phyloP scores from a whole-genome alignment of 768 basidiomycete species.

The Rhodotorula graminis region DNA sequence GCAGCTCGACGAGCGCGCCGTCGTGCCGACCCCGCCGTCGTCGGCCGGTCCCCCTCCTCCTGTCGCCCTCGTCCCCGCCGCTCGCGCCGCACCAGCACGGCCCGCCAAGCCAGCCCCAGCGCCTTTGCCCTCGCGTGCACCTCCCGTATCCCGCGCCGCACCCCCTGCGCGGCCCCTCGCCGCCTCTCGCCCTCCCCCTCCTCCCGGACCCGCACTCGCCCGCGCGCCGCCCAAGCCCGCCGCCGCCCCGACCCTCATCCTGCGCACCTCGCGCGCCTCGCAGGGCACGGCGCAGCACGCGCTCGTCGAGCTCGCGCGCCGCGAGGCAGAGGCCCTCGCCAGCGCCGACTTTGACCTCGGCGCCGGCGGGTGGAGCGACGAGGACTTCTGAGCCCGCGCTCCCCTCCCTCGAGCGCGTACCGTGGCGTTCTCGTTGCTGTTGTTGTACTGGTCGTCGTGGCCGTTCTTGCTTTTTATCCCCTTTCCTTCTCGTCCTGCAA shows the following conservation, averaged over 20 bases:
- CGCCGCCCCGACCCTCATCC: background rate
- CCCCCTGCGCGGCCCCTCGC: background rate
- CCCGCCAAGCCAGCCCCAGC: background rate
- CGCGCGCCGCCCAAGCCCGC: background rate
- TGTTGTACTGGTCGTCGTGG: background rate
- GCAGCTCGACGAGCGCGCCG: background rate
- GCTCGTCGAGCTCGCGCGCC: background rate
- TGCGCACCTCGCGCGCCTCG: background rate
- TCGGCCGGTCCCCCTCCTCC: background rate
- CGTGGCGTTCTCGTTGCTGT: background rate
- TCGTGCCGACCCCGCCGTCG: background rate
- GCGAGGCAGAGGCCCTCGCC: background rate
- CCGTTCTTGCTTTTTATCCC: background rate
- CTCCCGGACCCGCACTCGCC: background rate
- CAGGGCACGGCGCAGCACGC: background rate
- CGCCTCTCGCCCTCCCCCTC: background rate
- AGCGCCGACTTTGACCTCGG: background rate
- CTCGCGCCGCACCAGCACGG: background rate
- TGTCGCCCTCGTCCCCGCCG: background rate
- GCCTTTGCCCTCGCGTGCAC: too few species aligned
- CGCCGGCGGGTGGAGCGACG: slow-evolving; percentile 1
- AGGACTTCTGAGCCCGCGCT: background rate
- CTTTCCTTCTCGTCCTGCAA: too few species aligned
- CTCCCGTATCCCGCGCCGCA: too few species aligned
- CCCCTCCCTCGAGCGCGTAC: too few species aligned